Base-by-base conservation (phyloP, 2,329 filamentous ascomycete genomes). In the Lachnellula cervina region DNA sequence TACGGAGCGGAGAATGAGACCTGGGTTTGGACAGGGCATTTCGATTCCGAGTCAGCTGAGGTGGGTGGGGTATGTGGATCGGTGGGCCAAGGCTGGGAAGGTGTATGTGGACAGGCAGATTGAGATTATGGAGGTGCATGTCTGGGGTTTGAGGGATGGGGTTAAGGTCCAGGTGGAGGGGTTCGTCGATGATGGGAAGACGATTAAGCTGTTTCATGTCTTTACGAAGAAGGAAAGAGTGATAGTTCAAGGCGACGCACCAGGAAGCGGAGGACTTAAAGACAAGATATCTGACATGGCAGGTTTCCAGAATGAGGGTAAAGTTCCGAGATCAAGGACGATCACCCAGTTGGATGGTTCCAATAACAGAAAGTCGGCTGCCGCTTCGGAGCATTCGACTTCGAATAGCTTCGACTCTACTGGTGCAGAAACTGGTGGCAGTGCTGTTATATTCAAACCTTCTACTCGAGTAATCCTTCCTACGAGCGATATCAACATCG, bases 1-100 rank as follows among this genome's bases (percentile, higher is more conserved):
- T 66, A 99, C 94, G 0, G 84, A 91, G 66, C 77, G 90, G 50
- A 81, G 94, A 28, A 99, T 99, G 94, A 78, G 91, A 49, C 88
- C 89, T 2, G 86, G 86, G 17, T 97, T 97, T 69, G 94, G 93
- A 1, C 81, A 86, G 2, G 94, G 94, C 4, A 87, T 99, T 23
- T 94, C 89, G 35, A 99, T 99, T 47, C 91, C 92, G 0, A 96
- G 90, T 62, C 94, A 99, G 71, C 72, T 95, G 57, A 81, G 94
- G 9, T 97, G 89, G 82, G 79, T 99, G 17, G 79, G 80, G 32
- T 99, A 99, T 68, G 89, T 97, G 9, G 88, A 96, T 66, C 82
- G 88, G 13, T 97, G 93, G 93, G 81, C 89, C 2, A 73, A 83
- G 53, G 74, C 82, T 28, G 83, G 80, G 17, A 96, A 95, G 72